phyloP scores from a whole-genome alignment of 768 basidiomycete species.

The Termitomyces sp. region DNA sequence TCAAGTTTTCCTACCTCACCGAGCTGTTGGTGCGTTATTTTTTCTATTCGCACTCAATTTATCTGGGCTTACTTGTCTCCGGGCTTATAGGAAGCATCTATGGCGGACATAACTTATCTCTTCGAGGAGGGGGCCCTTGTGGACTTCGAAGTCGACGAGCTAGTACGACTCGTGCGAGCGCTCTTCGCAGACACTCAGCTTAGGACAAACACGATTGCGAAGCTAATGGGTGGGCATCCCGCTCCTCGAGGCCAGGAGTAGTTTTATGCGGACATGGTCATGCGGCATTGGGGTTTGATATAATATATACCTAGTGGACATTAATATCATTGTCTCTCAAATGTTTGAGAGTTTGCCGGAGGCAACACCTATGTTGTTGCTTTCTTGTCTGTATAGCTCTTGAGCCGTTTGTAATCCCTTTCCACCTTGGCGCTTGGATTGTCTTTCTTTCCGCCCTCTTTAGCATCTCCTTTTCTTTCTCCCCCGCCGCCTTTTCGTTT shows the following conservation, averaged over 20 bases:
- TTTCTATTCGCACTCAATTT: not conserved
- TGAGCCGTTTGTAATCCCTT: conserved; percentile 52
- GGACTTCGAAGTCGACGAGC: conserved; percentile 84
- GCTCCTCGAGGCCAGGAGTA: conserved; percentile 12
- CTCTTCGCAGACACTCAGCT: conserved; percentile 86
- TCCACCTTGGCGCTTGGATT: conserved; percentile 45
- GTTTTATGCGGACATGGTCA: not conserved
- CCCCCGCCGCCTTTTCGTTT: conserved; percentile 60
- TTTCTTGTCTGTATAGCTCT: conserved; percentile 42
- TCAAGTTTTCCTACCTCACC: conserved; percentile 92
- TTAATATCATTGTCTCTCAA: not conserved
- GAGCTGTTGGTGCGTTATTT: conserved; percentile 75
- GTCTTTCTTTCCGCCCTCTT: conserved; percentile 31
- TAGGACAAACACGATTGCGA: conserved; percentile 78
- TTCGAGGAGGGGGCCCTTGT: conserved; percentile 89
- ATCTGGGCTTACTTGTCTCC: not conserved
- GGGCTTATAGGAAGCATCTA: conserved; percentile 72
- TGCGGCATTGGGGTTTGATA: not conserved
- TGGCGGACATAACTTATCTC: conserved; percentile 88
- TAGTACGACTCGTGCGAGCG: conserved; percentile 76
- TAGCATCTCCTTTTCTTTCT: conserved; percentile 41
- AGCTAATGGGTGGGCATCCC: conserved; percentile 62
- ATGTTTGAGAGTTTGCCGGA: not conserved
- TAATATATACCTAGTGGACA: conserved; percentile 1
- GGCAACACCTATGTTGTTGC: conserved; percentile 8